phyloP scores from a whole-genome alignment of 306 rosid genomes.

The Casuarina equisetifolia region DNA sequence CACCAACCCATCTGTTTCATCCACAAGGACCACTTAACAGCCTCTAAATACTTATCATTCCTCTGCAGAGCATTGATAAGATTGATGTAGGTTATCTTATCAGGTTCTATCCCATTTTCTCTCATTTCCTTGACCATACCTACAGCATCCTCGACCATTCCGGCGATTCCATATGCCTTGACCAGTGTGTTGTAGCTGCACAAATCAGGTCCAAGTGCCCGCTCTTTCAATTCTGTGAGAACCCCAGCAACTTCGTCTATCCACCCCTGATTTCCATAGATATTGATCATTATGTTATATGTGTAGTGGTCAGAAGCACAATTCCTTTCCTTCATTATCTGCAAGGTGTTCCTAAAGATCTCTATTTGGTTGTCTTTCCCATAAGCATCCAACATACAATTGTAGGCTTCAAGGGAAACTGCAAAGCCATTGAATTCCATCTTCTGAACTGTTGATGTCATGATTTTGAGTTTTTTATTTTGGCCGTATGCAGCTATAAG shows the following conservation, averaged over 20 bases:
- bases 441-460: constrained; percentile 56
- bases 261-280: constrained; percentile 93
- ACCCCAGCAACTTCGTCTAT: constrained; percentile 65
- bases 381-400: constrained; percentile 85
- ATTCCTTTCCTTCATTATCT: constrained; percentile 66
- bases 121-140: constrained; percentile 82
- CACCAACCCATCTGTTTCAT: constrained; percentile 83
- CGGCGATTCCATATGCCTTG: constrained; percentile 91
- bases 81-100: constrained; percentile 68
- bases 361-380: constrained; percentile 85
- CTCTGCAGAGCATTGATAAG: constrained; percentile 60
- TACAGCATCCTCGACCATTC: constrained; percentile 93
- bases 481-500: constrained; percentile 75
- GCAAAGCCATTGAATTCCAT: constrained; percentile 87
- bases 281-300: constrained; percentile 82
- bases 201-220: constrained; percentile 74
- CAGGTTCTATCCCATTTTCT: constrained; percentile 77
- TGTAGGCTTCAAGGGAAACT: constrained; percentile 88
- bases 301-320: constrained; percentile 71
- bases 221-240: constrained; percentile 63
- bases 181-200: constrained; percentile 87
- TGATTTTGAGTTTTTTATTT: constrained; percentile 64
- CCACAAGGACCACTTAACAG: constrained; percentile 96
- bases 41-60: constrained; percentile 84
- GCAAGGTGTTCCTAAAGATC: constrained; percentile 57